Base-by-base conservation (phyloP, 352 stramenopile genomes). In the Pythium rishiriense region DNA sequence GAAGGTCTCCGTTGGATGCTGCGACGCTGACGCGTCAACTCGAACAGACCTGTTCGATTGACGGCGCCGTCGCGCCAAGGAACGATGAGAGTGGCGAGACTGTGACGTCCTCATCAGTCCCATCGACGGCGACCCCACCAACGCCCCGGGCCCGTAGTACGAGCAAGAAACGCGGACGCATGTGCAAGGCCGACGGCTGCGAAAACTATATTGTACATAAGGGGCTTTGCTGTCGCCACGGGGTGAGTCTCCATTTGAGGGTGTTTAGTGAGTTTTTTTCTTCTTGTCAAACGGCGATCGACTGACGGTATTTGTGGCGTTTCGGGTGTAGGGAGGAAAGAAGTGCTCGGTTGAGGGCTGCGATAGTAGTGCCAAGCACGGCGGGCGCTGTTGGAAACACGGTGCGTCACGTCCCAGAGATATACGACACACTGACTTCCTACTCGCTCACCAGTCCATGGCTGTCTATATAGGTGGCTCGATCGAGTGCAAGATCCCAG, bases 371-470 rank as follows among this genome's bases (percentile, higher is more conserved):
- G 70, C 75, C 57, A 82, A 85, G 60, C 48, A 73, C 28, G 45
- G 53, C 4, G 74, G 74, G 1, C 62, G 78, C 28, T 85, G 76
- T 59, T 85, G 76, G 76, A 75, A 72, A n/a, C 76, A 85, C 37
- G 76, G 76, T 69, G 41, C n/a, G n/a, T n/a, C n/a, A n/a, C n/a
- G n/a, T n/a, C n/a, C n/a, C n/a, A n/a, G n/a, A 28, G 25, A n/a
- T 51, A 19, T 33, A 21, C 4, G 21, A 33, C 14, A 51, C 45
- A 24, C 15, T 12, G 26, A 25, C n/a, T 35, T n/a, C 43, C 12
- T 33, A 3, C 4, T 37, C 9, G 5, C 3, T 31, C 29, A 8
- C 25, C 24, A 12, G 53, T 19, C 26, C 1, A n/a, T 12, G 22
- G 9, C 26, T 58, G 10, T 45, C 26, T 29, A 29, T 10, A 39